Conservation (phyloP, 2,329 filamentous ascomycete genomes). For the Monosporascus sp. region DNA sequence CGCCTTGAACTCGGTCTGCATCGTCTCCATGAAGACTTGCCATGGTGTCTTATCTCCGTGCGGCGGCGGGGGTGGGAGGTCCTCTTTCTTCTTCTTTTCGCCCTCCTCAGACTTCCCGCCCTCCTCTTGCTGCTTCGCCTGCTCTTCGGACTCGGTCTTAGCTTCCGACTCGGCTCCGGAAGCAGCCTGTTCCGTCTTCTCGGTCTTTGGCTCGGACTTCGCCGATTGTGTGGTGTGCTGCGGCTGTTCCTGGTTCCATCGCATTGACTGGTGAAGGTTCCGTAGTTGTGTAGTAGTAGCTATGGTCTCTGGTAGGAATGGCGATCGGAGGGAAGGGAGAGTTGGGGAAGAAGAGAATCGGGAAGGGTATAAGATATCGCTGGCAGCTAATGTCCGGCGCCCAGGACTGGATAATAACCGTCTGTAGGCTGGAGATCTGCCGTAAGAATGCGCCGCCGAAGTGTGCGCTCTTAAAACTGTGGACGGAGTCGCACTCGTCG, state of each 20-base stretch:
- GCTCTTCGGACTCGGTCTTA: slow-evolving; percentile 37
- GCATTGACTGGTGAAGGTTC: slow-evolving; percentile 34
- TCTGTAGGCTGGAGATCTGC: slow-evolving; percentile 43
- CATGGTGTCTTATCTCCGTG: slow-evolving; percentile 98
- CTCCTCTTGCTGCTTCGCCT: slow-evolving; percentile 42
- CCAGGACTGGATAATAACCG: slow-evolving; percentile 35
- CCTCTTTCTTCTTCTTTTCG: slow-evolving; percentile 58
- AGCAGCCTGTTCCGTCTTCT: slow-evolving; percentile 30
- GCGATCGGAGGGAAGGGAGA: slow-evolving; percentile 39
- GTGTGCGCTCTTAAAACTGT: slow-evolving; percentile 37
- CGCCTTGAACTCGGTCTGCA: slow-evolving; percentile 87
- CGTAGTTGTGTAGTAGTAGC: slow-evolving; percentile 32
- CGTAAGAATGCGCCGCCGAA: slow-evolving; percentile 31
- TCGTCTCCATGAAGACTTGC: slow-evolving; percentile 98
- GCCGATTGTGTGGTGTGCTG: slow-evolving; percentile 20
- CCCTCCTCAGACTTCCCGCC: slow-evolving; percentile 40
- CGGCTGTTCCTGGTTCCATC: slow-evolving; percentile 27
- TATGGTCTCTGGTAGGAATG: slow-evolving; percentile 38
- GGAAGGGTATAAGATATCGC: slow-evolving; percentile 23
- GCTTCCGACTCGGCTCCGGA: slow-evolving; percentile 29
- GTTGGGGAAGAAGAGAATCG: slow-evolving; percentile 19
- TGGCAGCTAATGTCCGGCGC: slow-evolving; percentile 24
- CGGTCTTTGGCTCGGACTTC: slow-evolving; percentile 28
- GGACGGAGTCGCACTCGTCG: slow-evolving; percentile 39
- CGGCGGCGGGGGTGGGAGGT: slow-evolving; percentile 80